Base-by-base conservation (phyloP, 257 asterid species). In the Solanum arcanum region DNA sequence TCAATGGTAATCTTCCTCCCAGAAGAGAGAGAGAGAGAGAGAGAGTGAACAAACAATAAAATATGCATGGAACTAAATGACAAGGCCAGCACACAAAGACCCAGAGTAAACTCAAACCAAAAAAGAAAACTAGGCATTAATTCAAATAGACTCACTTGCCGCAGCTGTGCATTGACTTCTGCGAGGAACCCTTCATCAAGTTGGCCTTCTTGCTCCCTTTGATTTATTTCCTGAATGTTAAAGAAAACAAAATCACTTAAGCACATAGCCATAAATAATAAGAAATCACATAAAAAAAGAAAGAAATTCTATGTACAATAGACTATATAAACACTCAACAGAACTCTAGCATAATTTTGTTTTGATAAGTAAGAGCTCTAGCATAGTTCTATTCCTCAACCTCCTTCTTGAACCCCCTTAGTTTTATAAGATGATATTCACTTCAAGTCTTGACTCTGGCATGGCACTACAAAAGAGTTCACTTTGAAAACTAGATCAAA, bases 141-240 rank as follows among this genome's bases (percentile, higher is more conserved):
- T 69, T 49, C 69, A 47, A 80, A 49, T 4, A 81, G 69, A 81
- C 98, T 92, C 92, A 95, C 99, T 88, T 97, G 98, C 70, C 98
- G 95, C 81, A 97, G 88, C 88, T 95, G 99, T 72, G 99, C 99
- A 89, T 91, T 93, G 88, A 95, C 98, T 92, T 97, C 99, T 66
- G 99, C 87, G 35, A 95, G 94, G 89, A 97, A 97, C 80, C 99
- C 98, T 93, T 97, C 98, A 84, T 97, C 99, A 86, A 97, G 96
- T 39, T 93, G 94, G 86, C 99, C 99, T 90, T 97, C 99, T 90
- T 93, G 96, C 92, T 97, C 99, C 86, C 98, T 91, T 94, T 93
- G 97, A 86, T 94, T 91, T 81, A 94, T 69, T 91, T 94, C 98
- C 98, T 95, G 62, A 89, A 90, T 88, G 81, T 84, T 87, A 81